Base-by-base conservation (phyloP, 1,284 basidiomycete genomes). In the Ganoderma leucocontextum region DNA sequence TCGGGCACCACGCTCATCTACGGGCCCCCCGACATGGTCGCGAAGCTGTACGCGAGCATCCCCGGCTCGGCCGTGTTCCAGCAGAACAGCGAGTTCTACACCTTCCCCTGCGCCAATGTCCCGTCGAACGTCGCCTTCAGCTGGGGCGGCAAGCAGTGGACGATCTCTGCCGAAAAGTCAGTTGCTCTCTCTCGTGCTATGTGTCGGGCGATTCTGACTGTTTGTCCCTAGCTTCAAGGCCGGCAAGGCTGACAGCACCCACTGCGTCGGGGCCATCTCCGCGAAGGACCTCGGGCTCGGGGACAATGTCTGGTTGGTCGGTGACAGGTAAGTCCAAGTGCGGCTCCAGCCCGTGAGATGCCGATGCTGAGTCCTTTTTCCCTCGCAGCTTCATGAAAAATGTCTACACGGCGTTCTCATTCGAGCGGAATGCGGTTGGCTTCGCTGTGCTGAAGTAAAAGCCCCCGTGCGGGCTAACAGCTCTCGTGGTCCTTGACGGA, bases 1-100 rank as follows among this genome's bases (percentile, higher is more conserved):
- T 82, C 82, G 4, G 83, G 84, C 61, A 84, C 86, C 7, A 85
- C 88, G 44, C 74, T 87, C 68, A 84, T 89, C 75, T 82, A 87
- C 33, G 87, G 85, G 15, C 84, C 87, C 25, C 79, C 82, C 0
- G 69, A 78, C 52, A 79, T 78, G 13, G 83, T 88, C 9, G 77
- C 77, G 49, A 69, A 75, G 29, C 82, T 89, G 71, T 88, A 87
- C 77, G 73, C 69, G n/a, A 63, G 73, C 8, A 78, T 90, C 52
- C 80, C 81, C 4, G 85, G 85, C 53, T 78, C 85, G 15, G 65
- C 64, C 44, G 60, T 78, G 22, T 78, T 71, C 66, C 75, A 79
- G 63, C 67, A 72, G 5, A 10, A 62, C 12, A 68, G 74, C 60
- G 79, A 76, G n/a, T 75, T 74, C 68, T 79, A 78, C 70, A 72